phyloP scores from a whole-genome alignment of 2,329 filamentous ascomycete species.

The Colletotrichum truncatum region DNA sequence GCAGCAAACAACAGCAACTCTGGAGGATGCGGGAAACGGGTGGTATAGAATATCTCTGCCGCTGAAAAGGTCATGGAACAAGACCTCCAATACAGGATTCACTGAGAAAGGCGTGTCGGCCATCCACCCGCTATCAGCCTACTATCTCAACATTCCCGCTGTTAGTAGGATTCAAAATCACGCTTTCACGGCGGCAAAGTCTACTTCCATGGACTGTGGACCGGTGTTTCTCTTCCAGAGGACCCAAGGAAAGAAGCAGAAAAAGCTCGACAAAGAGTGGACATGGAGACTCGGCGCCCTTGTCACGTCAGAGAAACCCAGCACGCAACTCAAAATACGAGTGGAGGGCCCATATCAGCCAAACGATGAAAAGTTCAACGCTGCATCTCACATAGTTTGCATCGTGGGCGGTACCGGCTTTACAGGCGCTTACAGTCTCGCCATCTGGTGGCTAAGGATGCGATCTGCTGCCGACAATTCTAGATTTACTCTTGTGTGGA shows the following conservation, averaged over 20 bases:
- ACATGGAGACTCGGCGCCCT: conserved; percentile 16
- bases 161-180: conserved; percentile 29
- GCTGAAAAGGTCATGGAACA: not conserved
- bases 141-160: conserved; percentile 16
- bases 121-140: not conserved
- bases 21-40: conserved; percentile 5
- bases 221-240: conserved; percentile 20
- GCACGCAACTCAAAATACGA: not conserved
- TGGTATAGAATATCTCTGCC: not conserved
- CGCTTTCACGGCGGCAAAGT: conserved; percentile 28
- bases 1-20: not conserved
- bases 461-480: not conserved
- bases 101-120: not conserved
- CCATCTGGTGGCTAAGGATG: not conserved
- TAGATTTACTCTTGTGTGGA: not conserved
- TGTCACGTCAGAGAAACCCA: not conserved
- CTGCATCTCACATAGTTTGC: not conserved
- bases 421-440: conserved; percentile 8
- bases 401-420: conserved; percentile 9
- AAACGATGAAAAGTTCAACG: not conserved
- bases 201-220: not conserved
- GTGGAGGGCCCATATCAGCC: not conserved
- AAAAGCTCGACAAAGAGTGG: conserved; percentile 15
- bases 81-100: not conserved
- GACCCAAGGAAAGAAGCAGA: not conserved